These are phyloP conservation scores for Westerdykella sp. DNA, from an alignment of 2,329 filamentous ascomycete genomes.

Conservation along the genomic window DNA sequence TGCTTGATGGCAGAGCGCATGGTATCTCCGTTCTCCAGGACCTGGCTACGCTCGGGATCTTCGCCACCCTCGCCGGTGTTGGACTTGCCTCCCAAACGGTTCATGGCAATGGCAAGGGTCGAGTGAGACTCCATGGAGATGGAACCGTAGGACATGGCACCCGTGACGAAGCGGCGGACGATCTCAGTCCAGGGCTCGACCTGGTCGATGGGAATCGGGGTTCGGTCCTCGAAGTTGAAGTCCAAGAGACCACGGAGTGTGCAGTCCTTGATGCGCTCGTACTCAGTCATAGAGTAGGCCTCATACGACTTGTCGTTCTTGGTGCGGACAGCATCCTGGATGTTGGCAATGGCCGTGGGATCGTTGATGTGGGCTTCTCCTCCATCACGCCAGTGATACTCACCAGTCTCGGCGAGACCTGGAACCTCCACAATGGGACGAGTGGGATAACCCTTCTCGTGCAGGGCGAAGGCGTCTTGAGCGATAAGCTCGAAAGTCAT, in stretches of 20 bases:
- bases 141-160: slow-evolving; percentile 97
- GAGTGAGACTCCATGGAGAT: slow-evolving; percentile 99
- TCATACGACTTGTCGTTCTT: slow-evolving; percentile 99
- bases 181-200: slow-evolving; percentile 98
- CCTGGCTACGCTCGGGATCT: slow-evolving; percentile 81
- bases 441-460: slow-evolving; percentile 86
- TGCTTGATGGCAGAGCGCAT: slow-evolving; percentile 98
- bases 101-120: slow-evolving; percentile 93
- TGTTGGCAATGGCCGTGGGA: slow-evolving; percentile 88
- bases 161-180: slow-evolving; percentile 90
- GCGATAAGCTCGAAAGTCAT: slow-evolving; percentile 91
- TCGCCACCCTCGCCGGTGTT: slow-evolving; percentile 98
- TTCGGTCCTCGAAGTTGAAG: slow-evolving; percentile 86
- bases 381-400: slow-evolving; percentile 97
- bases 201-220: slow-evolving; percentile 85
- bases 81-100: slow-evolving; percentile 89
- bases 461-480: slow-evolving; percentile 88
- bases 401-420: slow-evolving; percentile 83
- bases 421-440: slow-evolving; percentile 69
- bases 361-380: slow-evolving; percentile 95
- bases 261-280: slow-evolving; percentile 94
- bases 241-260: slow-evolving; percentile 90
- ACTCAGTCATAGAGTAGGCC: slow-evolving; percentile 86
- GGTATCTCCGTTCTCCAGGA: slow-evolving; percentile 85
- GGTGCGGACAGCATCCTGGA: slow-evolving; percentile 90